Evolutionary conservation across 2,329 filamentous ascomycete genomes (phyloP), one percentile per base, ranked within the genome.

Genomic region (Zymoseptoria ardabiliae): DNA sequence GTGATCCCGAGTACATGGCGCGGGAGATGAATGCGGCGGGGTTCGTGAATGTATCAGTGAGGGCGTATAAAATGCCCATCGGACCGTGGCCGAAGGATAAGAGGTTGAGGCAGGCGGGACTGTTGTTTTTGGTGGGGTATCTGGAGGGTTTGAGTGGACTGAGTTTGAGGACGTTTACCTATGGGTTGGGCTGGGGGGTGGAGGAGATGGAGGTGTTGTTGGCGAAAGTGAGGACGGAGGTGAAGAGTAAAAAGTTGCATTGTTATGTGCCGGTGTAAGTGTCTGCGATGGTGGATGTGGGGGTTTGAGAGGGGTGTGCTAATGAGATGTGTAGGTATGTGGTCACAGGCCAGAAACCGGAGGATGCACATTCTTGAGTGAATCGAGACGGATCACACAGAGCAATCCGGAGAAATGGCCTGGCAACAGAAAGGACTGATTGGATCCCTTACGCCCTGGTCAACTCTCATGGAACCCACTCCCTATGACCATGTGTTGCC

Each of bases 11-110:
- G 20, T 53, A 54, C n/a, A 68, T 78, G 48, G 72, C 71, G 48
- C 71, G 69, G 30, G 71, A 72, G 62, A 68, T 74, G 64, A 64
- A 66, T 58, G 67, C 64, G 0, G 69, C 68, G 8, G 73, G 72
- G 2, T 74, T 75, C 63, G 58, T 68, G 25, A 70, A 72, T 41
- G 68, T 73, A 8, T 58, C 63, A 8, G 62, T 69, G 30, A 63
- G 62, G 21, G 60, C 65, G 10, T 66, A 67, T 58, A 70, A 70
- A 52, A 65, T 73, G 49, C 68, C 68, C 3, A 64, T 70, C 11
- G 68, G 68, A 17, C 61, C 63, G 4, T 70, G 68, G 68, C 65
- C 68, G 7, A 66, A 67, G 54, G 64, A 70, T 51, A 63, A 65
- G 50, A 57, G 59, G 19, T 53, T 70, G n/a, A 63, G 66, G 48